phyloP scores from a whole-genome alignment of 768 basidiomycete species.

The Scleroderma bovista region DNA sequence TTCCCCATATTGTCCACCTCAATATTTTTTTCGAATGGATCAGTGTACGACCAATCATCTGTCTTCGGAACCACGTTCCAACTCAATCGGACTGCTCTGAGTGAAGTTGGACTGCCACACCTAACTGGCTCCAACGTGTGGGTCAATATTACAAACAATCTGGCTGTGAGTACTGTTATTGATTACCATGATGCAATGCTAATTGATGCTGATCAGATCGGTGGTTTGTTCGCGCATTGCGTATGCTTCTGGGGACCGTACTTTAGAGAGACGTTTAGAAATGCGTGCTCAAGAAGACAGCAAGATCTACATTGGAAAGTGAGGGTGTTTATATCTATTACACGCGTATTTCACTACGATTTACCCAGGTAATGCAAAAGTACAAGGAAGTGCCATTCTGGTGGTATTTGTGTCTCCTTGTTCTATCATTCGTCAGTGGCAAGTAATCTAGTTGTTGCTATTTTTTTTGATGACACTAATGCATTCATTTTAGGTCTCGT shows the following conservation, averaged over 20 bases:
- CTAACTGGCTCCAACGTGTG: conserved; percentile 51
- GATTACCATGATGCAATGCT: background rate
- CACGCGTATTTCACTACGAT: background rate
- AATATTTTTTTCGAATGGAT: conserved; percentile 51
- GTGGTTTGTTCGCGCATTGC: conserved; percentile 52
- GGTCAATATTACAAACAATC: conserved; percentile 42
- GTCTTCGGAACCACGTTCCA: conserved; percentile 48
- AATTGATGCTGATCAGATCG: conserved; percentile 35
- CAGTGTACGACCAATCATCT: conserved; percentile 46
- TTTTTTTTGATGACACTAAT: background rate
- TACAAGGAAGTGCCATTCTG: conserved; percentile 58
- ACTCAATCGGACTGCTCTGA: conserved; percentile 50
- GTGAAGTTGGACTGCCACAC: conserved; percentile 43
- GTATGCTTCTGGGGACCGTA: conserved; percentile 54
- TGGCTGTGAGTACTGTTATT: conserved; percentile 31
- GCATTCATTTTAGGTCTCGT: conserved; percentile 37
- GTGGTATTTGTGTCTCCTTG: conserved; percentile 50
- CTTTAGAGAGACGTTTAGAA: conserved; percentile 44
- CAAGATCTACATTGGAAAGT: conserved; percentile 54
- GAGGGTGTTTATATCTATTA: background rate
- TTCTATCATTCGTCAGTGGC: conserved; percentile 53
- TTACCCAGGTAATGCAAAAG: conserved; percentile 44
- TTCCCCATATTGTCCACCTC: conserved; percentile 60
- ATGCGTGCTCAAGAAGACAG: conserved; percentile 39
- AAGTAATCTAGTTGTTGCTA: conserved; percentile 4